These are phyloP conservation scores for Secale cereale DNA, from an alignment of 176 grass and related monocot genomes.

Conservation along the genomic window DNA sequence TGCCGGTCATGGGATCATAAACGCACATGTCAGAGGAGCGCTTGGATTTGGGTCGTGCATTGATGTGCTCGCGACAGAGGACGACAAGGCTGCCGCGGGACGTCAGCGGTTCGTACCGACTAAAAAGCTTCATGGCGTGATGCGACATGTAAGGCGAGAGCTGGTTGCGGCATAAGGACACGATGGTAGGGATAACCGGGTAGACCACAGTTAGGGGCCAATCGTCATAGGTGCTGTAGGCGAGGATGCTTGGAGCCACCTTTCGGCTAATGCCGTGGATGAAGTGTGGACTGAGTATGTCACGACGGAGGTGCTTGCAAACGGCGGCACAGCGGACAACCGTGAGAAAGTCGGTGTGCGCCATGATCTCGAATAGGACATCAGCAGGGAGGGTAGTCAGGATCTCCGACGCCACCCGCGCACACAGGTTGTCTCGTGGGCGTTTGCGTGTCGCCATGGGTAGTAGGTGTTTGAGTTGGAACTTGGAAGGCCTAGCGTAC, in stretches of 20 bases:
- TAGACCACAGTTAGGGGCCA: neutral
- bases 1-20: neutral
- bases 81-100: neutral
- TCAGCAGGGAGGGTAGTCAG: neutral
- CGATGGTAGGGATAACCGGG: neutral
- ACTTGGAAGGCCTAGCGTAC: too few species aligned
- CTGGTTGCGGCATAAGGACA: neutral
- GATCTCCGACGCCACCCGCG: too few species aligned
- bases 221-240: neutral
- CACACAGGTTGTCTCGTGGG: neutral
- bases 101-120: accelerated
- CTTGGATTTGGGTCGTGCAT: neutral
- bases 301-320: neutral
- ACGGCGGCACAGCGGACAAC: neutral
- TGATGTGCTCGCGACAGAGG: neutral
- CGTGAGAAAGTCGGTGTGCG: too few species aligned
- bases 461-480: too few species aligned
- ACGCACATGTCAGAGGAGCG: neutral
- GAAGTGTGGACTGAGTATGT: neutral
- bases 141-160: neutral
- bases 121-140: accelerated
- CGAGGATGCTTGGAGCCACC: neutral
- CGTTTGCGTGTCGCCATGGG: neutral
- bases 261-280: neutral
- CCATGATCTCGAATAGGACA: neutral